Conservation (phyloP, 768 basidiomycete species). For the Naganishia onofrii region DNA sequence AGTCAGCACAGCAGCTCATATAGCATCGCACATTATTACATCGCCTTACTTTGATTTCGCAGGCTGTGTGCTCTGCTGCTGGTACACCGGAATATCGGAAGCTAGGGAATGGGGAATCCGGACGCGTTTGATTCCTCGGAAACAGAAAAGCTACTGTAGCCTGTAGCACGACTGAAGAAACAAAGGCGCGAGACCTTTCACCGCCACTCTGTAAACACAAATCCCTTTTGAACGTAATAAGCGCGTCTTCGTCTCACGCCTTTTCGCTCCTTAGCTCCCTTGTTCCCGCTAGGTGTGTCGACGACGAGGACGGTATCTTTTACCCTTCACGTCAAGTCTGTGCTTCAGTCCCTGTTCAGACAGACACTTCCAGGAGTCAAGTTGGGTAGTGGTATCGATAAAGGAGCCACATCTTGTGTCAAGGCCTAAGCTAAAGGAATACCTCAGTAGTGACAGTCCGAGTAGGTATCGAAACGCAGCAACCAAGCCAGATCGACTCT, state of each 20-base stretch:
- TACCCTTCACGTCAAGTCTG: neutral
- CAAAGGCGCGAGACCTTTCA: neutral
- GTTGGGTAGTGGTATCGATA: constrained; percentile 13
- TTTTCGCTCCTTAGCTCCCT: neutral
- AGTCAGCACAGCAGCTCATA: too few relatives aligned
- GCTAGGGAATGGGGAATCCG: neutral
- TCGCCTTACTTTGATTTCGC: too few relatives aligned
- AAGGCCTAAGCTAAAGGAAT: constrained; percentile 5
- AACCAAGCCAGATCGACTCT: constrained; percentile 12
- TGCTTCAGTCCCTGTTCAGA: neutral
- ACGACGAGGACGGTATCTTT: neutral
- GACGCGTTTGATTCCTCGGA: neutral
- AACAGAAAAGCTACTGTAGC: neutral
- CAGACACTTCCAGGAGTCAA: constrained; percentile 1
- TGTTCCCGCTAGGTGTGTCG: neutral
- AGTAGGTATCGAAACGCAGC: neutral
- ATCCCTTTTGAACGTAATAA: neutral
- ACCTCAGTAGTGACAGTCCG: neutral
- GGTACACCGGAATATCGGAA: neutral
- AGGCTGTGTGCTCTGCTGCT: too few relatives aligned
- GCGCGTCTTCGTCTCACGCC: constrained; percentile 1
- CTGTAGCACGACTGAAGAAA: neutral
- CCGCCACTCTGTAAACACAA: neutral
- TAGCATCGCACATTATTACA: too few relatives aligned
- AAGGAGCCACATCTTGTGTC: neutral